These are phyloP conservation scores for Irpex sp. DNA, from an alignment of 1,284 basidiomycete species.

Conservation along the genomic window DNA sequence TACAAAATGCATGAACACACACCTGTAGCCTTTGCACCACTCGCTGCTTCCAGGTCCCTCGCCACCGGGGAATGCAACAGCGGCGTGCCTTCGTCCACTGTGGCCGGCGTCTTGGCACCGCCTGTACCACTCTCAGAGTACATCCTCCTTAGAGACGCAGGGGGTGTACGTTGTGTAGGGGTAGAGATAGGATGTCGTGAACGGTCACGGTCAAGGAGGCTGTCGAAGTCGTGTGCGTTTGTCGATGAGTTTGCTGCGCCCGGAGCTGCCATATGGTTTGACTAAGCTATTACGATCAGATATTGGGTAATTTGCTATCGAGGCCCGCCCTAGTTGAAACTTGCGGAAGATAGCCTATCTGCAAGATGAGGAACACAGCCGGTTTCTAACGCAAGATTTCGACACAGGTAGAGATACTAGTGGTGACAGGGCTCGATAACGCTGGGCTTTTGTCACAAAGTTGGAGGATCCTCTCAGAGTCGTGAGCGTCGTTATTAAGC, in stretches of 20 bases:
- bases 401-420: too few species aligned
- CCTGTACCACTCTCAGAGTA: constrained; percentile 14
- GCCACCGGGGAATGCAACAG: constrained; percentile 15
- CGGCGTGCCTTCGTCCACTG: constrained; percentile 19
- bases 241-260: neutral
- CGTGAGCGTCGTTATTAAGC: too few species aligned
- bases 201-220: neutral
- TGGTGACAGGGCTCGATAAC: too few species aligned
- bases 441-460: too few species aligned
- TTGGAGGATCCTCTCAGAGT: too few species aligned
- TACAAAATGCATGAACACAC: neutral
- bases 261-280: neutral
- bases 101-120: constrained; percentile 18
- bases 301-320: neutral
- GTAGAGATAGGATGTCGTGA: neutral
- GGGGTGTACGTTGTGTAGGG: constrained; percentile 11
- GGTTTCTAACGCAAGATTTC: too few species aligned
- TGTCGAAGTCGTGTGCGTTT: neutral
- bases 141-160: constrained; percentile 17
- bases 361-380: too few species aligned
- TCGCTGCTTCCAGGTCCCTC: constrained; percentile 16
- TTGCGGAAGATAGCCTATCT: too few species aligned
- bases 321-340: too few species aligned
- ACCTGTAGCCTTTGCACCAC: neutral
- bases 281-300: neutral